Conservation (phyloP, 2,329 filamentous ascomycete species). For the Fusarium irregulare region DNA sequence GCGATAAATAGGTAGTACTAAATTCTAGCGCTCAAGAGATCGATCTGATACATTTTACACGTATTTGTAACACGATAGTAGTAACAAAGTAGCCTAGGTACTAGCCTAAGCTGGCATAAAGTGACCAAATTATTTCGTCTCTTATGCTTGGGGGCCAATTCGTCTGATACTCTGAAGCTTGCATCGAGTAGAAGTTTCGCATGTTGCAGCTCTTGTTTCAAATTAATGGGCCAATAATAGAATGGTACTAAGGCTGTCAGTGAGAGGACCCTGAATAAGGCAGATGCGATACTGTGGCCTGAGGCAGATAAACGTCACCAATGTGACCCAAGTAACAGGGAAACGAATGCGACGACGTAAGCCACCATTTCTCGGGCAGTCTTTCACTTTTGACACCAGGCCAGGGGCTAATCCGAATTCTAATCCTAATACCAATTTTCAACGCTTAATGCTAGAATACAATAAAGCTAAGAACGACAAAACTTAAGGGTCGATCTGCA, state of each 20-base stretch:
- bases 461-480: neutral
- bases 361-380: conserved; percentile 24
- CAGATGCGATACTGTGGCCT: conserved; percentile 4
- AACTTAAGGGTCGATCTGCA: neutral
- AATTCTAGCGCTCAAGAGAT: neutral
- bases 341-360: conserved; percentile 33
- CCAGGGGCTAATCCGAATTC: conserved; percentile 9
- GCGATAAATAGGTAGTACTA: neutral
- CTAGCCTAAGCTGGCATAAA: neutral
- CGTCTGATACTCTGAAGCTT: neutral
- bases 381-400: neutral
- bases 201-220: conserved; percentile 2
- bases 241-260: neutral
- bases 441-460: neutral
- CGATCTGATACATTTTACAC: neutral
- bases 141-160: neutral
- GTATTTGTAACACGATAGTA: no score
- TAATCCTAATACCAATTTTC: neutral
- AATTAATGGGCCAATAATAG: conserved; percentile 3
- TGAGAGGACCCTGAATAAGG: conserved; percentile 23
- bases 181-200: neutral
- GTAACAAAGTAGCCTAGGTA: neutral
- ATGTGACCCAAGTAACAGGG: conserved; percentile 8
- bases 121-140: neutral
- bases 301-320: conserved; percentile 22